Base-by-base conservation (phyloP, 2,329 filamentous ascomycete genomes). In the Verruconis gallopava region DNA sequence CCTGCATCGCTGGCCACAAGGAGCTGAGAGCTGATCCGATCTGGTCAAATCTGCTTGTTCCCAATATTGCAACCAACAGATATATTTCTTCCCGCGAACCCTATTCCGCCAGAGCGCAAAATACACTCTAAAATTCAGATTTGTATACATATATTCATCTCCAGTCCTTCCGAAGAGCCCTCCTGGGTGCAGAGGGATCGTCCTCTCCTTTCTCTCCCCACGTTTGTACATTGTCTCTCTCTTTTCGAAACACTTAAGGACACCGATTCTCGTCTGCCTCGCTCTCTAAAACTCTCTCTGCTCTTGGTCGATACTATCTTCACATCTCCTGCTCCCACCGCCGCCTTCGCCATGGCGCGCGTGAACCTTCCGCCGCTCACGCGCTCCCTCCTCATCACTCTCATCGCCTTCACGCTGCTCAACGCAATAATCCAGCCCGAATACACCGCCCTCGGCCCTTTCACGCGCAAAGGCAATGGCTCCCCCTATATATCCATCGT, bases 341-440 rank as follows among this genome's bases (percentile, higher is more conserved):
- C 20, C 5, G 17, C 20, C 37, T n/a, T 14, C 37, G 18, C 11
- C 32, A 43, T 43, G 41, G 41, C 35, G 42, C 80, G 89, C 68
- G 73, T 95, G 65, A 95, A 93, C 57, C 80, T 96, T 48, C 91
- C 91, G 46, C 89, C 91, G 21, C 76, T 94, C 51, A 96, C 91
- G 37, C 81, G 91, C 49, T 77, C 75, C 52, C 71, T 89, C 43
- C 79, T 98, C 53, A 74, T 82, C 55, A 71, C 72, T 46, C 73
- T 94, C 45, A 61, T 86, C 49, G 65, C 77, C 48, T 79, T 94
- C 62, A 93, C 86, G 40, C 65, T 91, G 52, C 71, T 95, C 55
- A 91, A 88, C 65, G 79, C 82, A 50, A 71, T 79, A 51, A 18
- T 51, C 21, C 82, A 82, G 56, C 71, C 74, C 47, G 75, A 81